Percentiles rank a stretch among this genome's conserved stretches.
These are phyloP conservation scores for Physcomitrellopsis africana DNA, from an alignment of 225 moss, liverwort and hornwort genomes.

Conservation along the genomic window DNA sequence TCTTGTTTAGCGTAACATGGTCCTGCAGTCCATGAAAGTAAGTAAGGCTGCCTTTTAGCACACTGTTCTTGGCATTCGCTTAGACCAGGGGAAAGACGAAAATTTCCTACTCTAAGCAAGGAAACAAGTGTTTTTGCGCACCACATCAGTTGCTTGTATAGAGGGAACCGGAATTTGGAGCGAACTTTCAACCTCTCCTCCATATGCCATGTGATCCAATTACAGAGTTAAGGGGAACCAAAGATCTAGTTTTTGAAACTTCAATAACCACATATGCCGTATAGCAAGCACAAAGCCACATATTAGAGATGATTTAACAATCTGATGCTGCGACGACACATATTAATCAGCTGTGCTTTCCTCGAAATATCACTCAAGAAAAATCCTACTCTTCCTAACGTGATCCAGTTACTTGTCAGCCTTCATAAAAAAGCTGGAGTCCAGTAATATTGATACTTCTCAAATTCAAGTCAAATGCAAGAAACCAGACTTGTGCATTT, in stretches of 20 bases:
- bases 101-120: slow-evolving; percentile 9
- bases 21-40: slow-evolving; percentile 34
- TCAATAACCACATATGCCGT: not conserved
- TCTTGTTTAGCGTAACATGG: slow-evolving; percentile 32
- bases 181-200: slow-evolving; percentile 78
- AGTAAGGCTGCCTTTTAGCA: slow-evolving; percentile 29
- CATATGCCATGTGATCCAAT: slow-evolving; percentile 70
- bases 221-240: slow-evolving; percentile 42
- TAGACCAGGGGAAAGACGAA: not conserved
- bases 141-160: slow-evolving; percentile 80
- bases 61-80: slow-evolving; percentile 12
- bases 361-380: not conserved
- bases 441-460: not conserved
- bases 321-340: slow-evolving; percentile 9
- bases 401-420: not conserved
- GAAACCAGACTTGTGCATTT: not conserved
- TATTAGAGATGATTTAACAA: not conserved
- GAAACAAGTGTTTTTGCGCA: slow-evolving; percentile 30
- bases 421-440: not conserved
- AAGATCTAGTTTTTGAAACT: not conserved
- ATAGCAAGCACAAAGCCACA: not conserved
- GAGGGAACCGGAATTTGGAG: slow-evolving; percentile 71
- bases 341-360: not conserved
- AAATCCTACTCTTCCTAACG: slow-evolving; percentile 6
- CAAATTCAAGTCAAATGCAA: slow-evolving; percentile 20